A percentile compares a stretch with the other conserved stretches of the same genome.
These are phyloP conservation scores for Phytopythium chamaehyphon DNA, from an alignment of 352 stramenopile species.

Conservation along the genomic window DNA sequence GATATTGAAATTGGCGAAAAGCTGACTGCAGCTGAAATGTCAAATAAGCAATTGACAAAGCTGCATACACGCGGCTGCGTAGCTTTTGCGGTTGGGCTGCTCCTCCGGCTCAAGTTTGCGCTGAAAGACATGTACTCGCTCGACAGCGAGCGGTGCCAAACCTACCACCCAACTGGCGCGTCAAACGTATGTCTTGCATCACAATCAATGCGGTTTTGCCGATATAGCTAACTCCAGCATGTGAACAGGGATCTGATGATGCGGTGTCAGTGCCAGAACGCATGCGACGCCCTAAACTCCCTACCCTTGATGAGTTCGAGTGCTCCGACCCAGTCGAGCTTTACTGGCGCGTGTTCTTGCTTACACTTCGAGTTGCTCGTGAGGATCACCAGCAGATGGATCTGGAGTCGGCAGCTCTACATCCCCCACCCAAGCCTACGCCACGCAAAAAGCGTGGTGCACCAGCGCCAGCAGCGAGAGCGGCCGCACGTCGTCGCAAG, in stretches of 20 bases:
- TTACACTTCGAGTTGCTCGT: constrained; percentile 38
- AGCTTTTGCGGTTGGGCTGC: constrained; percentile 59
- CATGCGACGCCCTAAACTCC: constrained; percentile 13
- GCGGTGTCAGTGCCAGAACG: constrained; percentile 13
- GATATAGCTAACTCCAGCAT: too few relatives aligned
- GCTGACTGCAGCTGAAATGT: constrained; percentile 12
- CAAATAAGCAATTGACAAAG: constrained; percentile 3
- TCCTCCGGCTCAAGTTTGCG: constrained; percentile 71
- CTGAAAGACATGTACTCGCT: constrained; percentile 67
- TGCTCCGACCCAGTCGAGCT: constrained; percentile 26
- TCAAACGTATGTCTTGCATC: constrained; percentile 18
- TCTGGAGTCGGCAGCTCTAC: constrained; percentile 25
- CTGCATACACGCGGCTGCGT: constrained; percentile 16
- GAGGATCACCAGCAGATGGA: constrained; percentile 74
- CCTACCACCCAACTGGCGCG: constrained; percentile 55
- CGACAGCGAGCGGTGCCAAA: constrained; percentile 78
- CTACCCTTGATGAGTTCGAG: constrained; percentile 32
- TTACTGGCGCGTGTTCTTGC: constrained; percentile 62
- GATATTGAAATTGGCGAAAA: constrained; percentile 33
- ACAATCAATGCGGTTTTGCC: not conserved
- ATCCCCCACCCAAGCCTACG: constrained; percentile 3
- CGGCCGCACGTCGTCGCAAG: constrained; percentile 25
- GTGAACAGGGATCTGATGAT: not conserved
- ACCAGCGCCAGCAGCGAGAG: not conserved
- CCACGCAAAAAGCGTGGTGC: constrained; percentile 22